A percentile compares a stretch with the other conserved stretches of the same genome.
phyloP scores from a whole-genome alignment of 2,329 filamentous ascomycete species.

The Arthrocladium fulminans region DNA sequence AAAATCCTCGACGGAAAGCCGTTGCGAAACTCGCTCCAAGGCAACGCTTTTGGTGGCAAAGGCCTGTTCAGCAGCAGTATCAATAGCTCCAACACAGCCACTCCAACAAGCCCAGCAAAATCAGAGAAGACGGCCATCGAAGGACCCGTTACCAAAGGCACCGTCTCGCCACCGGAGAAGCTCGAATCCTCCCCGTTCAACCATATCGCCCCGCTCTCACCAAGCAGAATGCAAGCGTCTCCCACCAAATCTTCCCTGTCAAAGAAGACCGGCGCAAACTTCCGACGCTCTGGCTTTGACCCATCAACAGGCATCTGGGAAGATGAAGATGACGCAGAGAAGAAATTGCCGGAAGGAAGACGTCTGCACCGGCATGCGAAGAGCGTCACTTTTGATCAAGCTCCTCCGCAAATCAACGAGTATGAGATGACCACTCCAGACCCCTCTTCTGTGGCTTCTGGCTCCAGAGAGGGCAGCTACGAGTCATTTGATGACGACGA shows the following conservation, averaged over 20 bases:
- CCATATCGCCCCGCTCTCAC: slow-evolving; percentile 35
- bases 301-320: slow-evolving; percentile 61
- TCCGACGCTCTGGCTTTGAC: slow-evolving; percentile 45
- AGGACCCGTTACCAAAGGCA: slow-evolving; percentile 29
- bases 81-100: slow-evolving; percentile 28
- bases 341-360: slow-evolving; percentile 55
- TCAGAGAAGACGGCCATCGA: slow-evolving; percentile 25
- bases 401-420: slow-evolving; percentile 89
- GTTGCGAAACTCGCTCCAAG: slow-evolving; percentile 54
- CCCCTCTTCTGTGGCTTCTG: slow-evolving; percentile 81
- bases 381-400: slow-evolving; percentile 93
- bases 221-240: slow-evolving; percentile 63
- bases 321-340: slow-evolving; percentile 51
- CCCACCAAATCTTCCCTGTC: slow-evolving; percentile 87
- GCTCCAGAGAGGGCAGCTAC: slow-evolving; percentile 86
- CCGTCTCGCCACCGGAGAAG: slow-evolving; percentile 1
- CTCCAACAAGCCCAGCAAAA: slow-evolving; percentile 28
- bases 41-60: slow-evolving; percentile 57
- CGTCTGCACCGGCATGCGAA: slow-evolving; percentile 77
- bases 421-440: slow-evolving; percentile 98
- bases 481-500: slow-evolving; percentile 70
- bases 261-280: slow-evolving; percentile 48
- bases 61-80: slow-evolving; percentile 31
- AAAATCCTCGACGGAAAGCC: slow-evolving; percentile 63
- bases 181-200: slow-evolving; percentile 2